Conservation (phyloP, 176 grass and related monocot genomes). For the Phoenix dactylifera region DNA sequence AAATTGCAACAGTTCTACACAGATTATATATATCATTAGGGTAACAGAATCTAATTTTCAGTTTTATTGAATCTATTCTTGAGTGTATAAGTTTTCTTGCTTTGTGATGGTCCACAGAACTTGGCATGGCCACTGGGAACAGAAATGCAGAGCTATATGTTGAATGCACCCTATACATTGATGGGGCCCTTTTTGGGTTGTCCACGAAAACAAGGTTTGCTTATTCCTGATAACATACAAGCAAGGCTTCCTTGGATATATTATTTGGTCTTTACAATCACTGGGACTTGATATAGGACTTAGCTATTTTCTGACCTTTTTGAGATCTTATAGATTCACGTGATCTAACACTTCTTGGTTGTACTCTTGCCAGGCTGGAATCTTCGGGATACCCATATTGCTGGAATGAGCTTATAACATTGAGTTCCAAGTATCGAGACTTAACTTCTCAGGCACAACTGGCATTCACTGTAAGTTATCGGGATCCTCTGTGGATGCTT, state of each 20-base stretch:
- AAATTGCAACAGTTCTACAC: no score
- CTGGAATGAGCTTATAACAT: constrained; percentile 82
- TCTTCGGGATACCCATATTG: constrained; percentile 52
- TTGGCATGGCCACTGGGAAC: constrained; percentile 11
- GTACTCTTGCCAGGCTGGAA: constrained; percentile 38
- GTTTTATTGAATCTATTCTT: no score
- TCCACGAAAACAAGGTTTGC: constrained; percentile 60
- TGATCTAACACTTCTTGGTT: neutral
- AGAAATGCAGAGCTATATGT: constrained; percentile 64
- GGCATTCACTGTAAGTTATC: constrained; percentile 60
- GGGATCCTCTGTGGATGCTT: neutral
- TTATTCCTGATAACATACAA: neutral
- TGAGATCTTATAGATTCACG: neutral
- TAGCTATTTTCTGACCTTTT: no score
- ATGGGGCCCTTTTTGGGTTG: constrained; percentile 69
- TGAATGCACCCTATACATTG: constrained; percentile 68
- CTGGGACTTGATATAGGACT: no score
- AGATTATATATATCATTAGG: no score
- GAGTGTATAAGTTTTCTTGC: neutral
- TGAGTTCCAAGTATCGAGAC: constrained; percentile 88
- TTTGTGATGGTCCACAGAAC: constrained; percentile 20
- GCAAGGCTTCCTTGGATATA: neutral
- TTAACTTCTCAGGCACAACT: constrained; percentile 82
- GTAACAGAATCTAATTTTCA: no score
- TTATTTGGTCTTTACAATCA: neutral